phyloP scores from a whole-genome alignment of 768 basidiomycete species.

The Termitomyces sp. region DNA sequence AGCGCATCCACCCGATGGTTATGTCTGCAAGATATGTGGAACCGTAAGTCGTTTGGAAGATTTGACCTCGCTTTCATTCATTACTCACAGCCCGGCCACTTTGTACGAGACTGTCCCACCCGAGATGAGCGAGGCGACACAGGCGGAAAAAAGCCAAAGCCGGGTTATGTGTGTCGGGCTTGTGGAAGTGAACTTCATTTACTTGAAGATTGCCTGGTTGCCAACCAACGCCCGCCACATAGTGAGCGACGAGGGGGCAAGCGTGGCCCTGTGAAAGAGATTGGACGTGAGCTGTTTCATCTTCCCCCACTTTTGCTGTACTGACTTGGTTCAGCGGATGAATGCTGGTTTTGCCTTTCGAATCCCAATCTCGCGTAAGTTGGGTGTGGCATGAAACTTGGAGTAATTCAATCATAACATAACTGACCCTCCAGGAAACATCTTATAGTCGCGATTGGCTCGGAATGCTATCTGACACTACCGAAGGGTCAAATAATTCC shows the following conservation, averaged over 20 bases:
- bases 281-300: constrained; percentile 57
- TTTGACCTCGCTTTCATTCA: constrained; percentile 2
- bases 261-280: constrained; percentile 69
- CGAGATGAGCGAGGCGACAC: constrained; percentile 77
- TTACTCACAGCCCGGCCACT: constrained; percentile 63
- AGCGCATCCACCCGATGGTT: constrained; percentile 75
- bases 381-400: not conserved
- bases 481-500: constrained; percentile 94
- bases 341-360: constrained; percentile 98
- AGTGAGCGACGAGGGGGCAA: constrained; percentile 38
- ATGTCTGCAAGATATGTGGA: constrained; percentile 84
- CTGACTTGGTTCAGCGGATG: constrained; percentile 56
- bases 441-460: constrained; percentile 90
- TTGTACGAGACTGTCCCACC: constrained; percentile 86
- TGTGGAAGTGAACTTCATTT: constrained; percentile 87
- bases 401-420: constrained; percentile 7
- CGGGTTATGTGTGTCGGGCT: constrained; percentile 87
- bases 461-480: constrained; percentile 92
- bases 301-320: not conserved
- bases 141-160: constrained; percentile 75
- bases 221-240: constrained; percentile 45
- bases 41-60: constrained; percentile 37
- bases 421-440: constrained; percentile 64
- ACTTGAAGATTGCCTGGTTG: constrained; percentile 81
- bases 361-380: constrained; percentile 87